A percentile compares a stretch with the other conserved stretches of the same genome.
phyloP scores from a whole-genome alignment of 1,284 basidiomycete genomes.

The Pseudozyma sp. region DNA sequence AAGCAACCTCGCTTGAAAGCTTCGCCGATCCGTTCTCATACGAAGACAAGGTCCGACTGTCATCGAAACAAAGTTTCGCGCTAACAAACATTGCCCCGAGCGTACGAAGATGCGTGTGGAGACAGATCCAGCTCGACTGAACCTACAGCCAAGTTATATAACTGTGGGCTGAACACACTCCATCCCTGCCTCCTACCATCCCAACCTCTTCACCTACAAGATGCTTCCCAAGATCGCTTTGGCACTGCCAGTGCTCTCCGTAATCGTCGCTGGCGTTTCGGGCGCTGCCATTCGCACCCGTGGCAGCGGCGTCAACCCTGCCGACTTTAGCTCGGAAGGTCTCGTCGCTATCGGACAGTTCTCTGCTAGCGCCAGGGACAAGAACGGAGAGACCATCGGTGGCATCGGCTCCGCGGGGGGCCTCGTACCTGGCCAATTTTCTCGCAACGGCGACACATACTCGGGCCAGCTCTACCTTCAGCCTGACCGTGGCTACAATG shows the following conservation, averaged over 20 bases:
- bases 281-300: conserved; percentile 21
- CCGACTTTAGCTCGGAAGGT: conserved; percentile 65
- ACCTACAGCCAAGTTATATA: too few relatives aligned
- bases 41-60: too few relatives aligned
- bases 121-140: too few relatives aligned
- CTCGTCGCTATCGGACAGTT: conserved; percentile 69
- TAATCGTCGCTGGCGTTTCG: conserved; percentile 6
- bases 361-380: conserved; percentile 59
- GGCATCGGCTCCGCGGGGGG: conserved; percentile 61
- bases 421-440: conserved; percentile 36
- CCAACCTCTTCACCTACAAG: background rate
- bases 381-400: conserved; percentile 67
- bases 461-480: conserved; percentile 72
- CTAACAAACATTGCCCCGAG: too few relatives aligned
- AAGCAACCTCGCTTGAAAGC: too few relatives aligned
- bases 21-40: too few relatives aligned
- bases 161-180: too few relatives aligned
- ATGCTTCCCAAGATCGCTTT: conserved; percentile 21
- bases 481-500: conserved; percentile 73
- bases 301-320: conserved; percentile 30
- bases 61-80: too few relatives aligned
- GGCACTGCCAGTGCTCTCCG: conserved; percentile 18
- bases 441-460: conserved; percentile 58
- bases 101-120: too few relatives aligned
- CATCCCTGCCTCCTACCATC: too few relatives aligned